Evolutionary conservation across 306 rosid genomes (phyloP).

Genomic region (Bauhinia variegata): DNA sequence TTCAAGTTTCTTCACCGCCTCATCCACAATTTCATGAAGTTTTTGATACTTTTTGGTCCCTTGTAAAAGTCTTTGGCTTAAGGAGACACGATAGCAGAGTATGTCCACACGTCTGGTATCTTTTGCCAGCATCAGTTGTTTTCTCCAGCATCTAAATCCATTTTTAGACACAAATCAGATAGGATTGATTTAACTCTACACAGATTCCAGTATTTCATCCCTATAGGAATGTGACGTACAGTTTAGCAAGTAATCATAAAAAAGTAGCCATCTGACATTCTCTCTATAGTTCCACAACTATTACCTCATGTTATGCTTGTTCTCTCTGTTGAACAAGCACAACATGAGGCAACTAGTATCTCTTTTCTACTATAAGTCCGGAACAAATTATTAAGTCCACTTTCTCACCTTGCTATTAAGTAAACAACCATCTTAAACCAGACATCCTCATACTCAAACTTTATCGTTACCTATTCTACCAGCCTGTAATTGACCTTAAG

Average conservation of each 20-base stretch:
- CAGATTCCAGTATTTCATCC: constrained; percentile 25
- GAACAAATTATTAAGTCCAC: too few species aligned
- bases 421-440: too few species aligned
- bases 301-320: too few species aligned
- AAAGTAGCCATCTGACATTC: too few species aligned
- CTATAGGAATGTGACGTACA: neutral
- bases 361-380: too few species aligned
- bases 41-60: constrained; percentile 66
- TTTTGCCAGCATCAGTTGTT: constrained; percentile 76
- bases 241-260: too few species aligned
- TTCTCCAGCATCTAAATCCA: constrained; percentile 75
- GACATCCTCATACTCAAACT: too few species aligned
- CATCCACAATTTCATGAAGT: constrained; percentile 65
- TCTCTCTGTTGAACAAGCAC: too few species aligned
- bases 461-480: neutral
- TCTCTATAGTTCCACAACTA: too few species aligned
- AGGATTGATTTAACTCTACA: constrained; percentile 36
- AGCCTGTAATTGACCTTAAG: neutral
- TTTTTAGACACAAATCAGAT: constrained; percentile 32
- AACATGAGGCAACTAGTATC: too few species aligned
- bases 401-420: too few species aligned
- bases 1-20: constrained; percentile 84
- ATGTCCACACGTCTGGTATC: constrained; percentile 92
- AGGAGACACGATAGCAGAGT: constrained; percentile 83
- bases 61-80: constrained; percentile 82